Base-by-base conservation (phyloP, 1,284 basidiomycete genomes). In the Cutaneotrichosporon cyanovorans region DNA sequence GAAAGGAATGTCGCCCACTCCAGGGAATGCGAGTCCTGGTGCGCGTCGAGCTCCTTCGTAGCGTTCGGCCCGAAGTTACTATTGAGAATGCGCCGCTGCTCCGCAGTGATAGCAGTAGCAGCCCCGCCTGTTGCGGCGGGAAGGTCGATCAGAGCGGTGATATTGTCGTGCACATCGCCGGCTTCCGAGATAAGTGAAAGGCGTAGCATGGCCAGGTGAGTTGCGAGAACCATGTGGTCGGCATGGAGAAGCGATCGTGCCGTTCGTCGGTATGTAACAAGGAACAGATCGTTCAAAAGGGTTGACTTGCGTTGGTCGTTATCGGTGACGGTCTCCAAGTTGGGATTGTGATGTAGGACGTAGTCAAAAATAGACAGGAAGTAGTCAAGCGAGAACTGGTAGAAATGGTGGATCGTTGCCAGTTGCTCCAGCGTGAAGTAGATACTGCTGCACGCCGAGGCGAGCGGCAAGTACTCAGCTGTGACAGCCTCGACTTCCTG, bases 281-380 rank as follows among this genome's bases (percentile, higher is more conserved):
- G 73, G 81, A 98, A 98, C 12, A 99, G 78, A 60, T 96, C 91
- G 49, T 84, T 82, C 47, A 89, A 75, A n/a, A 99, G 75, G 44
- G 93, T 86, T 22, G 83, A 79, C 42, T 90, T 81, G 16, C 95
- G 82, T 40, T 75, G 75, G 52, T 77, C 75, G 46, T 88, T 73
- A 57, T 96, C 90, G 6, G 80, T 77, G 50, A 95, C 76, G 52
- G 79, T 80, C 64, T 80, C 80, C 52, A 96, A 78, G 66, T 90
- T 85, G 8, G 91, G 89, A 67, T 97, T 97, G 60, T 87, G 83
- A 55, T 85, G 84, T 8, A 98, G 79, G 46, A 97, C 82, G 59
- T 85, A 88, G 74, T 97, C 89, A 72, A 99, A 98, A 60, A 98
- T 93, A 67, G 96, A 91, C 52, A 97, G 80, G 84, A 98, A 99